These are phyloP conservation scores for Aureobasidium sp. DNA, from an alignment of 2,329 filamentous ascomycete genomes.

Conservation along the genomic window DNA sequence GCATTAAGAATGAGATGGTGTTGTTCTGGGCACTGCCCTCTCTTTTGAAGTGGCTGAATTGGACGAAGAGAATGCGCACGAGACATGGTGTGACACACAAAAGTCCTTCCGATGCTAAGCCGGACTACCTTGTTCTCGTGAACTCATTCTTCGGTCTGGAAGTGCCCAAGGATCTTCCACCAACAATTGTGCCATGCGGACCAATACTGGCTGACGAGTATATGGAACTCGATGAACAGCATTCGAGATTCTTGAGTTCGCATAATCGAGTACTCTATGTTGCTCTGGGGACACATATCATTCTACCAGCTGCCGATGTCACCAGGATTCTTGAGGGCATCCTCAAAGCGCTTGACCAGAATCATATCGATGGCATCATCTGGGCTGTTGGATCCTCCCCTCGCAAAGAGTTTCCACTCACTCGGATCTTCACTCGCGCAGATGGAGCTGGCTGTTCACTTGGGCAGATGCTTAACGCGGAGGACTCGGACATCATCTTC, in stretches of 20 bases:
- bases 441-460: no score
- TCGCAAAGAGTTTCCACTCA: neutral
- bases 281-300: no score
- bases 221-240: neutral
- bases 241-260: neutral
- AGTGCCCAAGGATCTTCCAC: neutral
- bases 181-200: neutral
- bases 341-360: neutral
- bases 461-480: no score
- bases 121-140: neutral
- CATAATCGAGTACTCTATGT: neutral
- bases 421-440: no score
- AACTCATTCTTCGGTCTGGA: neutral
- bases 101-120: neutral
- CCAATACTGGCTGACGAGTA: neutral
- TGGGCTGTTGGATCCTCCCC: neutral
- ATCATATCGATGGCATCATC: neutral
- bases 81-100: neutral
- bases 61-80: neutral
- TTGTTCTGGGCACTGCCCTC: neutral
- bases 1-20: neutral
- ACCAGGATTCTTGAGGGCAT: no score
- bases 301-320: no score
- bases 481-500: no score
- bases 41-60: neutral